phyloP scores from a whole-genome alignment of 495 filamentous ascomycete species.

The Podospora bellae-mahoneyi region DNA sequence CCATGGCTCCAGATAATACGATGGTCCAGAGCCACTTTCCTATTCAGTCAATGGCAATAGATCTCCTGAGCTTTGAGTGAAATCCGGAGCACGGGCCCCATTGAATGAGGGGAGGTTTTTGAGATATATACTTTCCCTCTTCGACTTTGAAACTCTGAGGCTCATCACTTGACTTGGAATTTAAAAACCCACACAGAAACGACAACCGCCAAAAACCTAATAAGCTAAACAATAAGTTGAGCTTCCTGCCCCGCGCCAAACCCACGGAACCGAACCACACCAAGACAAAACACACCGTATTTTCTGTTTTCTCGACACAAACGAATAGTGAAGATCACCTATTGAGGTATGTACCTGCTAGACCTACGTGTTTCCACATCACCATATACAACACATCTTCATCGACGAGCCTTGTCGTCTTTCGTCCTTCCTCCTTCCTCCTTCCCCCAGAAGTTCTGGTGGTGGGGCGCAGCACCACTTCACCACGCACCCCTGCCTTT shows the following conservation, averaged over 20 bases:
- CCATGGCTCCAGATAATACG: not conserved
- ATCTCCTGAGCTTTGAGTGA: not conserved
- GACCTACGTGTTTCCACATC: not conserved
- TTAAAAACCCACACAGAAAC: not conserved
- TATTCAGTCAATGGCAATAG: conserved; percentile 1
- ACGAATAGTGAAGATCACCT: not conserved
- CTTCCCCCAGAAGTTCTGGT: not conserved
- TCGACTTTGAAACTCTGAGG: not conserved
- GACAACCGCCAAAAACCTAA: not conserved
- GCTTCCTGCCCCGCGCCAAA: not conserved
- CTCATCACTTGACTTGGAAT: no score
- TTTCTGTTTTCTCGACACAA: not conserved
- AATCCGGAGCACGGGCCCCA: not conserved
- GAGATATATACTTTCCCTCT: not conserved
- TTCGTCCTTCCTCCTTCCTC: no score
- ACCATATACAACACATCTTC: not conserved
- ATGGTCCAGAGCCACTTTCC: conserved; percentile 5
- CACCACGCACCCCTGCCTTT: conserved; percentile 1
- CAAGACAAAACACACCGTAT: not conserved
- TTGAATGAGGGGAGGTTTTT: not conserved
- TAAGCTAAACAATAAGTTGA: not conserved
- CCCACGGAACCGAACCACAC: not conserved
- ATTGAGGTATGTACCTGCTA: not conserved
- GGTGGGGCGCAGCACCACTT: not conserved
- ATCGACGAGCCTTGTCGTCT: not conserved